Conservation (phyloP, 331 rosid species). For the Phaseolus coccineus region DNA sequence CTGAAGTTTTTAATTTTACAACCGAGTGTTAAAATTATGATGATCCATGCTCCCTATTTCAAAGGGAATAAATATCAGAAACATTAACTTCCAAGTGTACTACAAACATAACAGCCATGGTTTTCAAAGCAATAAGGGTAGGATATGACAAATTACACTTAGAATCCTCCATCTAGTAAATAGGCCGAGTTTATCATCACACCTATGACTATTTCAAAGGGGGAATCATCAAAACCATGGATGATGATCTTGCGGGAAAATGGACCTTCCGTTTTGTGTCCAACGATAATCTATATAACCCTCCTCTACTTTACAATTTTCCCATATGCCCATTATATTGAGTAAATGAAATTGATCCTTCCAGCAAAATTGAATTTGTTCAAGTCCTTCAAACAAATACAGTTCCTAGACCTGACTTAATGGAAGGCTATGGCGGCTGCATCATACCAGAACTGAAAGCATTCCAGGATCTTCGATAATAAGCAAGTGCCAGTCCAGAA, state of each 20-base stretch:
- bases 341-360: conserved; percentile 41
- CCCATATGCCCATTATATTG: conserved; percentile 39
- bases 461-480: conserved; percentile 8
- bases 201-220: conserved; percentile 36
- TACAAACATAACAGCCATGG: neutral
- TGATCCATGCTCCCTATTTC: neutral
- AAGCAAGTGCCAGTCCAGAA: conserved; percentile 20
- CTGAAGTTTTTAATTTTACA: neutral
- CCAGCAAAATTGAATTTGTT: conserved; percentile 40
- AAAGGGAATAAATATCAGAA: neutral
- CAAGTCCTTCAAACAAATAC: conserved; percentile 38
- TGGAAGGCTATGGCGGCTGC: conserved; percentile 17
- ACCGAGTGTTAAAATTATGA: neutral
- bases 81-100: conserved; percentile 7
- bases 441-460: conserved; percentile 32
- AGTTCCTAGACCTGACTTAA: conserved; percentile 25
- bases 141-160: neutral
- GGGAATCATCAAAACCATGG: conserved; percentile 39
- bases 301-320: conserved; percentile 40
- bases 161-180: conserved; percentile 7
- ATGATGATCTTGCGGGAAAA: conserved; percentile 30
- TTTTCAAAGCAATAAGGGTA: neutral
- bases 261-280: conserved; percentile 47
- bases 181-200: conserved; percentile 10
- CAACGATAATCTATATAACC: conserved; percentile 39